Evolutionary conservation across 2,329 filamentous ascomycete species (phyloP).

Genomic region (Ophiosphaerella narmari): DNA sequence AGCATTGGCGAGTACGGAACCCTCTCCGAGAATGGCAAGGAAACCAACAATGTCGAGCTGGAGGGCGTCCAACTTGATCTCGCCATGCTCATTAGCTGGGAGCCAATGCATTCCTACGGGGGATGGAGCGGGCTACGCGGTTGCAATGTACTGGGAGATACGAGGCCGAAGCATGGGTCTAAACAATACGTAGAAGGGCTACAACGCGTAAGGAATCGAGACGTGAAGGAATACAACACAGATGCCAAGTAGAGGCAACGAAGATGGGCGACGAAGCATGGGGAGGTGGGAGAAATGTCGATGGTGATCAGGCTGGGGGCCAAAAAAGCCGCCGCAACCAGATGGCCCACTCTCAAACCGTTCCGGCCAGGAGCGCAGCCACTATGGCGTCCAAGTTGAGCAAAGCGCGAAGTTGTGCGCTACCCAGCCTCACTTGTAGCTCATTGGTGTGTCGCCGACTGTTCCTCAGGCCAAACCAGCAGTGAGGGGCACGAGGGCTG

Average conservation of each 20-base stretch:
- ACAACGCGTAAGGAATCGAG: slow-evolving; percentile 8
- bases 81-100: slow-evolving; percentile 26
- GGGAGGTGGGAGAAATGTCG: slow-evolving; percentile 6
- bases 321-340: slow-evolving; percentile 13
- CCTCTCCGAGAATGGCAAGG: slow-evolving; percentile 59
- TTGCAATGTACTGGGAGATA: slow-evolving; percentile 8
- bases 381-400: slow-evolving; percentile 1
- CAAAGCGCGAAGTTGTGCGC: slow-evolving; percentile 16
- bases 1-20: slow-evolving; percentile 55
- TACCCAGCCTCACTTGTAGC: slow-evolving; percentile 27
- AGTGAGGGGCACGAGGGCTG: slow-evolving; percentile 25
- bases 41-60: slow-evolving; percentile 62
- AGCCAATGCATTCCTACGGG: slow-evolving; percentile 45
- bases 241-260: slow-evolving; percentile 16
- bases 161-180: slow-evolving; percentile 27
- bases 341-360: slow-evolving; percentile 10
- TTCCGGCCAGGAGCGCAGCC: slow-evolving; percentile 26
- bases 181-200: slow-evolving; percentile 3
- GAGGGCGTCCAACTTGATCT: slow-evolving; percentile 41
- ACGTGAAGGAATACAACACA: slow-evolving; percentile 22
- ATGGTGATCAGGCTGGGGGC: slow-evolving; percentile 14
- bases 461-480: slow-evolving; percentile 21
- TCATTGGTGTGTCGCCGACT: slow-evolving; percentile 14
- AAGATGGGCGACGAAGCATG: slow-evolving; percentile 22
- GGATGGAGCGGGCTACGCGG: background rate